phyloP scores from a whole-genome alignment of 345 rosid species.

The Salix viminalis region DNA sequence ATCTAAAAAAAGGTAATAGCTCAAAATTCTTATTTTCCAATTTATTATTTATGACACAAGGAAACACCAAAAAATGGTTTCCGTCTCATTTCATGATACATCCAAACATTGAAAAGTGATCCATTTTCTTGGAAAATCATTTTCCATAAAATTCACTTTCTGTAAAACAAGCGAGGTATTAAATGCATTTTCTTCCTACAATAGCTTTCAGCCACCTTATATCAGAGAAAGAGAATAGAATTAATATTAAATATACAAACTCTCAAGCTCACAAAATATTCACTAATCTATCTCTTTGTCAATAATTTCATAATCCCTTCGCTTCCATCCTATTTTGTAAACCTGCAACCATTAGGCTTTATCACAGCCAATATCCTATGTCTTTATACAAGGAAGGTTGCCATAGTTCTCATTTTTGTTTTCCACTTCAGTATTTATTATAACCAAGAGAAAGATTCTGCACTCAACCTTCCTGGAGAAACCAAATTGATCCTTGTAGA shows the following conservation, averaged over 20 bases:
- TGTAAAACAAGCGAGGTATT: neutral
- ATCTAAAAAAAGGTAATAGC: too few species aligned
- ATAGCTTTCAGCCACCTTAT: neutral
- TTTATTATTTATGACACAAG: too few species aligned
- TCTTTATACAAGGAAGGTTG: neutral
- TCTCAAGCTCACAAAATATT: neutral
- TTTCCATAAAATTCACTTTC: too few species aligned
- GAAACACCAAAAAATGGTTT: too few species aligned
- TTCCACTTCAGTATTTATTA: neutral
- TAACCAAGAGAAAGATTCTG: neutral
- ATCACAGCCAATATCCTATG: neutral
- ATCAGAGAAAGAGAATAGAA: neutral
- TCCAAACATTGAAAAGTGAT: too few species aligned
- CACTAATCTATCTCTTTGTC: neutral
- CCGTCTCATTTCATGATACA: too few species aligned
- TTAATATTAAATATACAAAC: neutral
- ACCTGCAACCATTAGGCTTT: neutral
- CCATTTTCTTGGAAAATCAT: too few species aligned
- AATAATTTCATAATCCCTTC: neutral
- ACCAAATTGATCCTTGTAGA: neutral
- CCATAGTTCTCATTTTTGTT: neutral
- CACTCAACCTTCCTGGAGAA: neutral
- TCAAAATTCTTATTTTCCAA: too few species aligned
- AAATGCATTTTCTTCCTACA: neutral
- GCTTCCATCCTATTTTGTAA: neutral